These are phyloP conservation scores for Penicillium sp. DNA, from an alignment of 2,329 filamentous ascomycete genomes.

Conservation along the genomic window DNA sequence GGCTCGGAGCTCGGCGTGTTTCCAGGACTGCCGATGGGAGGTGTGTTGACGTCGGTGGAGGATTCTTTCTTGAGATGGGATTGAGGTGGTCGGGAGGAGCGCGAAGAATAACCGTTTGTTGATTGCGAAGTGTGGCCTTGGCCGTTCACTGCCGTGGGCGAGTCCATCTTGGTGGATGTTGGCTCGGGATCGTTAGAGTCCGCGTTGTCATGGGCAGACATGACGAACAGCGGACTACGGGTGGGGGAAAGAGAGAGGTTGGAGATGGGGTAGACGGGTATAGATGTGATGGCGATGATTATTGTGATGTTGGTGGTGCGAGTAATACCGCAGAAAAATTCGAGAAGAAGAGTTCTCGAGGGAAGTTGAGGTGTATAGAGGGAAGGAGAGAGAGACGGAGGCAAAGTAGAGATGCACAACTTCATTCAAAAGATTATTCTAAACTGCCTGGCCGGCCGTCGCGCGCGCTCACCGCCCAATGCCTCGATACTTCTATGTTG, in stretches of 20 bases:
- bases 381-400: neutral
- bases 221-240: slow-evolving; percentile 43
- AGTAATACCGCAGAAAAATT: slow-evolving; percentile 9
- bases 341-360: neutral
- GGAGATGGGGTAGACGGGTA: slow-evolving; percentile 6
- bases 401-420: slow-evolving; percentile 6
- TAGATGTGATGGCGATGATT: neutral
- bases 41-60: slow-evolving; percentile 13
- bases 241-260: slow-evolving; percentile 6
- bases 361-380: neutral
- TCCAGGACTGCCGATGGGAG: neutral
- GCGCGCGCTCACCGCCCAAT: slow-evolving; percentile 26
- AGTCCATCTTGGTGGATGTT: slow-evolving; percentile 36
- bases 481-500: slow-evolving; percentile 2
- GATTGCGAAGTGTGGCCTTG: slow-evolving; percentile 21
- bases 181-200: slow-evolving; percentile 45
- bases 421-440: slow-evolving; percentile 16
- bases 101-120: slow-evolving; percentile 26
- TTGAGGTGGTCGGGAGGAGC: slow-evolving; percentile 23
- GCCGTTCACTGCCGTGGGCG: slow-evolving; percentile 30
- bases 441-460: slow-evolving; percentile 10
- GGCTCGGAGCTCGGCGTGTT: slow-evolving; percentile 20
- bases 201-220: slow-evolving; percentile 48
- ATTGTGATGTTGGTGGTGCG: neutral
- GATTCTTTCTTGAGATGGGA: slow-evolving; percentile 25